A percentile compares a stretch with the other conserved stretches of the same genome.
These are phyloP conservation scores for Tolypocladium paradoxum DNA, from an alignment of 2,329 filamentous ascomycete genomes.

Conservation along the genomic window DNA sequence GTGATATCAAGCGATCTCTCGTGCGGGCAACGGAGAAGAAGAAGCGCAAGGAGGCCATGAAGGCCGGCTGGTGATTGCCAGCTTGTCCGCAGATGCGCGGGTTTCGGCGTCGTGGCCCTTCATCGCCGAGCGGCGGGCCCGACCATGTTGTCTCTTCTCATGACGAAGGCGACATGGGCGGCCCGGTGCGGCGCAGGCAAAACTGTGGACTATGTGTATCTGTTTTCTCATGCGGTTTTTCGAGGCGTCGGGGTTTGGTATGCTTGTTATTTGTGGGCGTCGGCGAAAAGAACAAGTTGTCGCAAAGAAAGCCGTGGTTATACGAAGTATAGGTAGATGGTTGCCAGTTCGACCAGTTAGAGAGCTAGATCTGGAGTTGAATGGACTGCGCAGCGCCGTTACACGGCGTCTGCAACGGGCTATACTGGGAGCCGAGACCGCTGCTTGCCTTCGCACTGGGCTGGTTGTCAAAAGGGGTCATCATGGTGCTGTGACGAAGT, in stretches of 20 bases:
- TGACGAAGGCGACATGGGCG: neutral
- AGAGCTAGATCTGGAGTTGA: slow-evolving; percentile 4
- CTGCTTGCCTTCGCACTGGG: neutral
- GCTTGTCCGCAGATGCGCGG: neutral
- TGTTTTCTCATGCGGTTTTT: neutral
- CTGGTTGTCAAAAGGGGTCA: neutral
- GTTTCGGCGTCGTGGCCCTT: neutral
- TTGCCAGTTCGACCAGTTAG: slow-evolving; percentile 5
- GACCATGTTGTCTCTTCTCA: neutral
- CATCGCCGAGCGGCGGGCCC: neutral
- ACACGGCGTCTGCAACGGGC: slow-evolving; percentile 4
- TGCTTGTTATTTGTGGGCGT: neutral
- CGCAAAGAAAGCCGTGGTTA: neutral
- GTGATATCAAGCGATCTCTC: slow-evolving; percentile 67
- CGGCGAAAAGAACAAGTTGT: neutral
- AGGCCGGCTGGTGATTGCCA: slow-evolving; percentile 28
- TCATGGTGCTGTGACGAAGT: neutral
- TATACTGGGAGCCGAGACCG: neutral
- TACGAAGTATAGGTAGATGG: neutral
- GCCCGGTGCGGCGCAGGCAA: neutral
- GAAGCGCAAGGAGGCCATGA: slow-evolving; percentile 47
- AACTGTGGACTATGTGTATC: neutral
- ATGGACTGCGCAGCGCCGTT: slow-evolving; percentile 3
- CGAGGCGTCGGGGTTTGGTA: neutral
- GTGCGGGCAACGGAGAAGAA: slow-evolving; percentile 48